Evolutionary conservation across 202 grass and related monocot species (phyloP).

Genomic region (Saccharum hybrid): DNA sequence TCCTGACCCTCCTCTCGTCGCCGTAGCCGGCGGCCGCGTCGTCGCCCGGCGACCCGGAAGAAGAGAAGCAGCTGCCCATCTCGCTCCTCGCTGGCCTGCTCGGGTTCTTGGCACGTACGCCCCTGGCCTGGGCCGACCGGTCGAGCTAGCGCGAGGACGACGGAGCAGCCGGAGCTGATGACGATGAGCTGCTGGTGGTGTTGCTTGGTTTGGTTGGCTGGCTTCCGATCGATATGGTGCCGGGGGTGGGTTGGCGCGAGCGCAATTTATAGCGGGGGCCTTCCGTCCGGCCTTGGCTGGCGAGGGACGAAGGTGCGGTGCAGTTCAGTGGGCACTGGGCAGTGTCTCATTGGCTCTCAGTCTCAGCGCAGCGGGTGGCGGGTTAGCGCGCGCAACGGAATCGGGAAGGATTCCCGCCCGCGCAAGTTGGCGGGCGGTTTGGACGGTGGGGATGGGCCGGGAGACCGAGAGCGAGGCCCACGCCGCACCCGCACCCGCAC

Average conservation of each 20-base stretch:
- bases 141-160: too few relatives aligned
- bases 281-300: background rate
- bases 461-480: background rate
- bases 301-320: background rate
- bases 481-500: background rate
- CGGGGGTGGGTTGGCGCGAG: background rate
- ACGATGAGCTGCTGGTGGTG: background rate
- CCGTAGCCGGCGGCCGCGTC: background rate
- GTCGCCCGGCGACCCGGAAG: background rate
- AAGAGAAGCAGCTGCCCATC: constrained; percentile 61
- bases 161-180: background rate
- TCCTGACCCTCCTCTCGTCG: background rate
- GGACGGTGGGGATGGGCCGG: constrained; percentile 32
- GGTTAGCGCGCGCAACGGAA: constrained; percentile 5
- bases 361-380: background rate
- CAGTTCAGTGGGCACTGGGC: background rate
- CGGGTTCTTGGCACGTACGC: background rate
- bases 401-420: constrained; percentile 3
- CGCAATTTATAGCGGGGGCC: constrained; percentile 30
- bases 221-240: background rate
- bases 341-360: background rate
- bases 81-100: background rate
- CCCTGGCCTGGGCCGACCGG: too few relatives aligned
- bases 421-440: constrained; percentile 44
- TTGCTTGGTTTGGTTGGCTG: background rate